Evolutionary conservation across 257 asterid genomes (phyloP).

Genomic region (Jacaranda copaia): DNA sequence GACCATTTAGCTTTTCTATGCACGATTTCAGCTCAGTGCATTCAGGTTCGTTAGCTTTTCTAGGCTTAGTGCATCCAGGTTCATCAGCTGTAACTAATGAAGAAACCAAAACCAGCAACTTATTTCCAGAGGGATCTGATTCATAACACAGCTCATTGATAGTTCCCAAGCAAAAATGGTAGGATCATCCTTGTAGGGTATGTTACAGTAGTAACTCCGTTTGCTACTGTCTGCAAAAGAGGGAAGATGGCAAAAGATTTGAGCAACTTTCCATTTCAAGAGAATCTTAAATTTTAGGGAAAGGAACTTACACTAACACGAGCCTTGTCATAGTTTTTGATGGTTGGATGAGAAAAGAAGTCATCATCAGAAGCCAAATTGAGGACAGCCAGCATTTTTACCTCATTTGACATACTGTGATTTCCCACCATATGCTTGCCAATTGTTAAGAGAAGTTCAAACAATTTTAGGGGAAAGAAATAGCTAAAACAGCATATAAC

Average conservation of each 20-base stretch:
- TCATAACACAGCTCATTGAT: constrained; percentile 91
- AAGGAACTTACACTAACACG: constrained; percentile 65
- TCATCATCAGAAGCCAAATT: constrained; percentile 89
- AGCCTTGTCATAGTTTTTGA: constrained; percentile 76
- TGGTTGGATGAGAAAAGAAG: constrained; percentile 81
- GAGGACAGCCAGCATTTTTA: constrained; percentile 67
- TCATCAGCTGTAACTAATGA: too few relatives aligned
- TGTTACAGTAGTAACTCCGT: constrained; percentile 73
- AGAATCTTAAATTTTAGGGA: too few relatives aligned
- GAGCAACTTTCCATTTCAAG: background rate
- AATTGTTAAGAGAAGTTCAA: constrained; percentile 60
- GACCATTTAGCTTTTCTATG: too few relatives aligned
- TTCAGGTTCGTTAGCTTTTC: too few relatives aligned
- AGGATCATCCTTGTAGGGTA: constrained; percentile 89
- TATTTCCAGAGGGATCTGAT: constrained; percentile 86
- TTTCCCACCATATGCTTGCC: constrained; percentile 98
- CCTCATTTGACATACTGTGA: constrained; percentile 97
- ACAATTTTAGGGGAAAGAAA: too few relatives aligned
- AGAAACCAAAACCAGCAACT: constrained; percentile 59
- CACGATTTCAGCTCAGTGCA: too few relatives aligned
- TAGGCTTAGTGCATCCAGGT: too few relatives aligned
- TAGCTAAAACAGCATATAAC: too few relatives aligned
- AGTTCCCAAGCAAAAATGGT: constrained; percentile 95
- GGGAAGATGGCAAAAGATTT: background rate
- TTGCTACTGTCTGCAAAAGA: constrained; percentile 62